Evolutionary conservation across 805 yeast species (phyloP), one percentile per base, ranked within the genome.

Genomic region (Lachancea sp.): DNA sequence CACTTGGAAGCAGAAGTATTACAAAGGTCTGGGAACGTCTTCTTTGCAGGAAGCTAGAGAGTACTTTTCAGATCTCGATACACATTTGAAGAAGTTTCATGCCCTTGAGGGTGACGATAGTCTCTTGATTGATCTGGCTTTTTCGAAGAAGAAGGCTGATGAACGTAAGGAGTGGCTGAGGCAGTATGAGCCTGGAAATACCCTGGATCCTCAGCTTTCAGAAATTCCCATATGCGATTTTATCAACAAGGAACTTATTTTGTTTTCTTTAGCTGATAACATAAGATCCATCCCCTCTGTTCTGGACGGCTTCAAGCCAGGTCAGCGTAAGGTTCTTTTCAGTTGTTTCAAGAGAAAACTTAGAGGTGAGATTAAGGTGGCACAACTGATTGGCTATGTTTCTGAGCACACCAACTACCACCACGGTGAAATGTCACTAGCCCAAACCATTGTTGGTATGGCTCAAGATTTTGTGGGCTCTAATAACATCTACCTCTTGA

Each of bases 11-110:
- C 95, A 86, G 57, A 93, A 93, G 75, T 93, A 93, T 71, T 93
- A 88, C 71, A 93, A 93, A 74, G 99, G 99, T 78, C 77, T 93
- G 74, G 99, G 99, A 79, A 89, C 99, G 3, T 91, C 98, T 1
- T 75, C 81, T 1, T 78, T 80, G 22, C 75, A 70, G 30, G 99
- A 93, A 66, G 86, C 85, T 49, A 79, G 93, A 53, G 93, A 86
- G 60, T 93, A 93, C 59, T 93, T 93, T 64, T 71, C 87, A 35
- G 84, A 85, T 50, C 72, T 93, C 27, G 96, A 85, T 54, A 81
- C 73, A 51, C 99, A 93, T 67, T 72, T 87, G 69, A 93, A 93
- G 60, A 75, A 76, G 25, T 93, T 93, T 63, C 89, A 86, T 61
- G 75, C 88, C 7, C 72, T 93, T 41, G 82, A 85, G 63, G 87